Base-by-base conservation (phyloP, 2,329 filamentous ascomycete genomes). In the Curvularia sp. region DNA sequence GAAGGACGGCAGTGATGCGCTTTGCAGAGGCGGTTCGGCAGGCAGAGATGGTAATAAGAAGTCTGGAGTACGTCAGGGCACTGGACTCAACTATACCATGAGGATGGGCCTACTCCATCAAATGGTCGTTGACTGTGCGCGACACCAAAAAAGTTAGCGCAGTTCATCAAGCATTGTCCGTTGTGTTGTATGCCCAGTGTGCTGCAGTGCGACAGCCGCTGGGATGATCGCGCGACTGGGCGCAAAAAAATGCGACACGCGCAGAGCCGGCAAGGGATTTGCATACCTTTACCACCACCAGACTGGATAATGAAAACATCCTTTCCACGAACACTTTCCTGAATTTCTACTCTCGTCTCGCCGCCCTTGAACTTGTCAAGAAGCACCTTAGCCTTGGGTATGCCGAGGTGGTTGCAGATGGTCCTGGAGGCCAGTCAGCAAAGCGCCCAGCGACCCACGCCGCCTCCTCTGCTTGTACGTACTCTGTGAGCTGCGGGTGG, bases 221-320 rank as follows among this genome's bases (percentile, higher is more conserved):
- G 27, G 13, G 23, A 32, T 13, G 34, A 18, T 34, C 19, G 27
- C 46, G 46, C 46, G 32, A 34, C 46, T 15, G 21, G 19, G 25
- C 13, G 21, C 13, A 36, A 49, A 49, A 49, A 49, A 49, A 49
- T 39, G 34, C 47, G 39, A 56, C 48, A 39, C 42, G 41, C 41
- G 25, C 18, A 25, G 28, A 39, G 30, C 3, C 15, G 23, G 47
- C 28, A 10, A 12, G 39, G 28, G n/a, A 25, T 10, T 23, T 53
- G 27, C 60, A 51, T 68, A 71, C 68, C 68, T 71, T 90, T 91
- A 64, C 92, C 93, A 68, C 92, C 92, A 68, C 92, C 93, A 41
- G 92, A 95, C 80, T 98, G 94, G 72, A 99, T 92, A 76, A 98
- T 97, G 81, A 96, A 99, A 77, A 74, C 95, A 87, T 99, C 95